Evolutionary conservation across 306 rosid species (phyloP), one percentile per base, ranked within the genome.

Genomic region (Leucaena leucocephala): DNA sequence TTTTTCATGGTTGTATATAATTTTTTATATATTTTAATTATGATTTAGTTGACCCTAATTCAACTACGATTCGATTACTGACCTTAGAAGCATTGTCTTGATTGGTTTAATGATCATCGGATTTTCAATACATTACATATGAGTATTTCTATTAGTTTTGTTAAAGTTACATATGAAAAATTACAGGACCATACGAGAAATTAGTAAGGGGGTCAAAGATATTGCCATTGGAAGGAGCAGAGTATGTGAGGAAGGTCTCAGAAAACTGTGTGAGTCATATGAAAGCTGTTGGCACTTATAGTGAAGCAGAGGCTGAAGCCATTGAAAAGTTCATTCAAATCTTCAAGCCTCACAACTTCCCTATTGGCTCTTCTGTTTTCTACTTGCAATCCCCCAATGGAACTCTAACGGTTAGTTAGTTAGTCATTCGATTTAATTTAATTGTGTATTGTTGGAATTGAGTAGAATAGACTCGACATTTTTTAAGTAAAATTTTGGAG

Each of bases 171-270:
- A 6, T 52, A 52, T 52, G 9, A 17, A 52, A 52, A 16, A 54
- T 54, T 44, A 40, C 55, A 94, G 98, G 96, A 15, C 86, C 90
- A 0, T 94, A 85, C 76, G 96, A 94, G 87, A 94, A 88, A 68
- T 64, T 90, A 17, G 88, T 83, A 3, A 66, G 84, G 44, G 87
- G 88, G 9, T 84, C 92, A 1, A 82, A 80, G 81, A 62, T 92
- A 40, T 74, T 76, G 79, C 91, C 90, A 0, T 39, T 94, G 13
- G 65, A 88, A 7, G 98, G 97, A 52, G 55, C 48, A 14, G 91
- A 90, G 65, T 94, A 88, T 61, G 86, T 90, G 0, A 86, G 84
- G 82, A 94, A 92, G 68, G 94, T 92, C 0, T 40, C 94, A 2
- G 97, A 94, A 65, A 94, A 92, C 40, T 88, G 97, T 33, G 87